Conservation (phyloP, 2,329 filamentous ascomycete genomes). For the Aspergillus thermomutatus region DNA sequence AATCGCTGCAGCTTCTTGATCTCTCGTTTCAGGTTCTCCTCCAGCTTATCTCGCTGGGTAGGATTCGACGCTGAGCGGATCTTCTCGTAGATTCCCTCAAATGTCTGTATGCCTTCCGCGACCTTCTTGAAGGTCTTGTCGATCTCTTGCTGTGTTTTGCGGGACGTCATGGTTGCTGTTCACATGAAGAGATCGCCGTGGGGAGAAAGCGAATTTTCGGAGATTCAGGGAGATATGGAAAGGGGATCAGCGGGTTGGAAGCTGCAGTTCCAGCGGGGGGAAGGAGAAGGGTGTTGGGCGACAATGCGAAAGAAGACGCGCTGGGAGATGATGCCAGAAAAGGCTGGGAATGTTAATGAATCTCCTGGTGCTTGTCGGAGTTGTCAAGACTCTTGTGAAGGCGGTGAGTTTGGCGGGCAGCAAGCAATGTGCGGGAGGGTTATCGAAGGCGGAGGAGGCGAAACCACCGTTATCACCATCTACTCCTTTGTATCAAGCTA, state of each 20-base stretch:
- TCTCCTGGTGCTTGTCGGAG: constrained; percentile 14
- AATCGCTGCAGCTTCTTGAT: constrained; percentile 99
- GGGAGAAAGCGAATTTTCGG: constrained; percentile 12
- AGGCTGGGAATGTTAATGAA: constrained; percentile 9
- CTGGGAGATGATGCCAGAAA: constrained; percentile 5
- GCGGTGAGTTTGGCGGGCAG: constrained; percentile 12
- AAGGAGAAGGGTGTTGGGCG: not conserved
- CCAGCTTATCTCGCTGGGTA: constrained; percentile 95
- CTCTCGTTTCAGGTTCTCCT: constrained; percentile 97
- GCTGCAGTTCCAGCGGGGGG: not conserved
- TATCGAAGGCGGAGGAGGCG: not conserved
- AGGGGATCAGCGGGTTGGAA: not conserved
- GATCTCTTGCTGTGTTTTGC: constrained; percentile 96
- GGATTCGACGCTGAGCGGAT: constrained; percentile 88
- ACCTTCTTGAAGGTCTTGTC: constrained; percentile 99
- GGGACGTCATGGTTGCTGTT: constrained; percentile 70
- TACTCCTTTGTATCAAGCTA: not conserved
- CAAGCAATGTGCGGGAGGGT: not conserved
- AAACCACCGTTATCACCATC: not conserved
- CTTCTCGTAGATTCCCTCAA: constrained; percentile 96
- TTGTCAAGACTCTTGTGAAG: constrained; percentile 12
- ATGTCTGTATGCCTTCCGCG: constrained; percentile 83
- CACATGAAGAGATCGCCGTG: constrained; percentile 23
- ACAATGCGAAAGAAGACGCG: not conserved
- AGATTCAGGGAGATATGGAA: constrained; percentile 9